Base-by-base conservation (phyloP, 495 filamentous ascomycete species). In the Jackrogersella multiformis region DNA sequence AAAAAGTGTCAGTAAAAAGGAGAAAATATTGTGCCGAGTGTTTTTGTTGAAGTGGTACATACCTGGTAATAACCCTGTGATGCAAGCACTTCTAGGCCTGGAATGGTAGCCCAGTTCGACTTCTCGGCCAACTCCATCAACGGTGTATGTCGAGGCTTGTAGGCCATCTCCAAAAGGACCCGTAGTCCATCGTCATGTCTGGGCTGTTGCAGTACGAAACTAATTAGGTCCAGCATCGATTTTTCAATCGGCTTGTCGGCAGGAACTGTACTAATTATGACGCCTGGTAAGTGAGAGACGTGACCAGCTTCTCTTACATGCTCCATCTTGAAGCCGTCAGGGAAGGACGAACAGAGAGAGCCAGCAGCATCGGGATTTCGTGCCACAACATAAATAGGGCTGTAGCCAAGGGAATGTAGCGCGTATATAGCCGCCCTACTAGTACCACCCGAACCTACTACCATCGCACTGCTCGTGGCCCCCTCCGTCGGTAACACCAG, bases 91-190 rank as follows among this genome's bases (percentile, higher is more conserved):
- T 99, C 95, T 56, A 97, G 76, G 1, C 95, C 95, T 5, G 92
- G 87, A 63, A 98, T 89, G 4, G 87, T 93, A 55, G 76, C 82
- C 96, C 95, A 99, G n/a, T 92, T 92, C 4, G 85, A 82, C 64
- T 91, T 87, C 63, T 86, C 80, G 4, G 96, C 94, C 70, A 97
- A 76, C 75, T 88, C 83, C 92, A 98, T 97, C 72, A 97, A 73
- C 21, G 90, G 83, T 12, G 95, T 99, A 24, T 89, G 84, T 0
- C 85, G 75, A 23, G 95, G 96, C 75, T 90, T 96, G 76, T 99
- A 99, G 3, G 95, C 94, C 95, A 99, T 97, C 80, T 99, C 95
- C 1, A 97, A 78, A 56, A 97, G 79, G 28, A 96, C 87, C 28
- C 84, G 82, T 39, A 76, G 73, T 8, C 74, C 73, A 30, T 81